phyloP scores from a whole-genome alignment of 2,329 filamentous ascomycete genomes.

The Trichoderma simmonsii region DNA sequence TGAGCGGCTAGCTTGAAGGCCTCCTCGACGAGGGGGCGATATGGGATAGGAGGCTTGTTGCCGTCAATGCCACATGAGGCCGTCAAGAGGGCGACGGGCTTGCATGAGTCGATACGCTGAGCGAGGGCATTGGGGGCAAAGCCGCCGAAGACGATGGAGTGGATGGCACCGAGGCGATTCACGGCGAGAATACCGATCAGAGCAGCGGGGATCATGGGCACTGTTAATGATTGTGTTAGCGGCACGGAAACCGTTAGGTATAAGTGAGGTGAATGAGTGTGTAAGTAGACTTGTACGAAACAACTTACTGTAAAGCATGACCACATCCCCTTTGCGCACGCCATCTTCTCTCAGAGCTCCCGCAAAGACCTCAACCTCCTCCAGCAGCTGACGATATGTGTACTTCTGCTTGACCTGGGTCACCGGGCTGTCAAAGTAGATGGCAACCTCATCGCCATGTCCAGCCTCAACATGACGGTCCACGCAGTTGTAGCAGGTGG shows the following conservation, averaged over 20 bases:
- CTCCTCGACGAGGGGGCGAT: constrained; percentile 71
- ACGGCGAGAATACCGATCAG: constrained; percentile 83
- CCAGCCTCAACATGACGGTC: constrained; percentile 83
- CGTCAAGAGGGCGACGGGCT: constrained; percentile 74
- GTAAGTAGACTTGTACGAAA: not conserved
- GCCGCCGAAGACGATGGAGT: constrained; percentile 90
- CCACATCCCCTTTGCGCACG: constrained; percentile 78
- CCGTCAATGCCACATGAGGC: constrained; percentile 93
- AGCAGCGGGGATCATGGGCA: constrained; percentile 94
- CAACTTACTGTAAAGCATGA: constrained; percentile 77
- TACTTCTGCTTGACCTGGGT: constrained; percentile 67
- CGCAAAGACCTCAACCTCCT: constrained; percentile 77
- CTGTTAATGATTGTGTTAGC: constrained; percentile 39
- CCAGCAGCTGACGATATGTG: constrained; percentile 72
- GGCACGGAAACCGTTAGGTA: too few relatives aligned
- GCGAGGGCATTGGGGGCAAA: constrained; percentile 80
- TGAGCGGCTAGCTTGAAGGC: constrained; percentile 65
- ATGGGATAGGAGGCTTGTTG: constrained; percentile 72
- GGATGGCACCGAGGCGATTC: constrained; percentile 78
- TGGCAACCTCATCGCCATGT: constrained; percentile 69
- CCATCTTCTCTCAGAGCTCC: constrained; percentile 80
- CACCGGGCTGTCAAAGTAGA: constrained; percentile 87
- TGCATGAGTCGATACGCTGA: constrained; percentile 81
- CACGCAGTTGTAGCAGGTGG: constrained; percentile 87
- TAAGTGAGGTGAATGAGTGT: not conserved